These are phyloP conservation scores for Clarireedia sp. DNA, from an alignment of 2,329 filamentous ascomycete species.

Conservation along the genomic window DNA sequence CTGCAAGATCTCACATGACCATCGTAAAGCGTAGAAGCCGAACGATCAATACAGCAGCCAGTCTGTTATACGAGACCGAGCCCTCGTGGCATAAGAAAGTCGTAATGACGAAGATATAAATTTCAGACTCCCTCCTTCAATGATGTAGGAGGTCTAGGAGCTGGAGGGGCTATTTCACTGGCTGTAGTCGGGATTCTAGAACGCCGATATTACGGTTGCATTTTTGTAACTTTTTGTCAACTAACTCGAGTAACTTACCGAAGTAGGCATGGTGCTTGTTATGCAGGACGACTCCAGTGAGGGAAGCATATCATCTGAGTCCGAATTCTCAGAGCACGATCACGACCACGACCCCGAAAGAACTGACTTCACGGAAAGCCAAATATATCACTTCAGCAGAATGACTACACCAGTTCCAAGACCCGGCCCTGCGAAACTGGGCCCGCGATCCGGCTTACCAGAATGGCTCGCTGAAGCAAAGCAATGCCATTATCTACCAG, in stretches of 20 bases:
- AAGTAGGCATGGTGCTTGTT: neutral
- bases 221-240: neutral
- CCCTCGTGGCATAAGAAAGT: too few relatives aligned
- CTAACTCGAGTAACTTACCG: neutral
- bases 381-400: neutral
- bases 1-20: too few relatives aligned
- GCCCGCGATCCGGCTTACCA: constrained; percentile 76
- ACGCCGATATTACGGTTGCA: too few relatives aligned
- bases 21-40: too few relatives aligned
- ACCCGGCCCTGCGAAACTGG: constrained; percentile 81
- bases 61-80: too few relatives aligned
- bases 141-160: too few relatives aligned
- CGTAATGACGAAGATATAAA: too few relatives aligned
- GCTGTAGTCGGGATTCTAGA: too few relatives aligned
- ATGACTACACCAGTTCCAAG: constrained; percentile 46
- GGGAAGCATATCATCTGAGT: neutral
- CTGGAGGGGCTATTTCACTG: too few relatives aligned
- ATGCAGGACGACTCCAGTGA: neutral
- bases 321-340: neutral
- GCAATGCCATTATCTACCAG: constrained; percentile 93
- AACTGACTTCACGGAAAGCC: neutral
- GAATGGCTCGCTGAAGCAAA: constrained; percentile 97
- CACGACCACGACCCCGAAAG: neutral
- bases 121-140: too few relatives aligned
- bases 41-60: too few relatives aligned